Evolutionary conservation across 768 basidiomycete species (phyloP).

Genomic region (Coprinopsis marcescibilis): DNA sequence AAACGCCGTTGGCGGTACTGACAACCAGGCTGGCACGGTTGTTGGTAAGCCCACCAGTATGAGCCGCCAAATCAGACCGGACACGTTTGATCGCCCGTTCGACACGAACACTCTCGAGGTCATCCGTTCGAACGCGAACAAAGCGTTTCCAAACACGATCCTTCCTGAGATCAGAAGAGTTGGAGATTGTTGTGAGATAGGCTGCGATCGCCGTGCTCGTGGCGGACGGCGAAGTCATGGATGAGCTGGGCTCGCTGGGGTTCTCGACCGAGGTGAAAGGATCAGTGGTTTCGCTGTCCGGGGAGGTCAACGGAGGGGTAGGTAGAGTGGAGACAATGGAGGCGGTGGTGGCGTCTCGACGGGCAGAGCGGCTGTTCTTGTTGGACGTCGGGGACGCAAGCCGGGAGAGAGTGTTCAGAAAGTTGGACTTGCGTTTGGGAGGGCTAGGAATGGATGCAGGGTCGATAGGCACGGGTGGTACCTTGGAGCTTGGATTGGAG

Average conservation of each 20-base stretch:
- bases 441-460: conserved; percentile 44
- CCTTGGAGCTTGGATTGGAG: conserved; percentile 45
- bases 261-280: conserved; percentile 46
- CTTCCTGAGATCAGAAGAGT: conserved; percentile 54
- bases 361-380: conserved; percentile 38
- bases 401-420: conserved; percentile 81
- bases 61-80: conserved; percentile 76
- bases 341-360: conserved; percentile 30
- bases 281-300: conserved; percentile 52
- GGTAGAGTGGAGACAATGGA: conserved; percentile 29
- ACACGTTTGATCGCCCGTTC: conserved; percentile 87
- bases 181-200: conserved; percentile 76
- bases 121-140: conserved; percentile 79
- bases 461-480: conserved; percentile 62
- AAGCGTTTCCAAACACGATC: conserved; percentile 80
- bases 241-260: conserved; percentile 17
- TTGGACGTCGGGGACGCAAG: conserved; percentile 66
- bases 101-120: conserved; percentile 80
- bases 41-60: conserved; percentile 32
- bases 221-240: conserved; percentile 34
- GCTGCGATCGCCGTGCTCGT: conserved; percentile 66
- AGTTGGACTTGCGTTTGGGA: conserved; percentile 77
- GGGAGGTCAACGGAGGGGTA: conserved; percentile 42
- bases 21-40: conserved; percentile 1
- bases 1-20: not conserved